Conservation (phyloP, 345 rosid species). For the Zanthoxylum bungeanum region DNA sequence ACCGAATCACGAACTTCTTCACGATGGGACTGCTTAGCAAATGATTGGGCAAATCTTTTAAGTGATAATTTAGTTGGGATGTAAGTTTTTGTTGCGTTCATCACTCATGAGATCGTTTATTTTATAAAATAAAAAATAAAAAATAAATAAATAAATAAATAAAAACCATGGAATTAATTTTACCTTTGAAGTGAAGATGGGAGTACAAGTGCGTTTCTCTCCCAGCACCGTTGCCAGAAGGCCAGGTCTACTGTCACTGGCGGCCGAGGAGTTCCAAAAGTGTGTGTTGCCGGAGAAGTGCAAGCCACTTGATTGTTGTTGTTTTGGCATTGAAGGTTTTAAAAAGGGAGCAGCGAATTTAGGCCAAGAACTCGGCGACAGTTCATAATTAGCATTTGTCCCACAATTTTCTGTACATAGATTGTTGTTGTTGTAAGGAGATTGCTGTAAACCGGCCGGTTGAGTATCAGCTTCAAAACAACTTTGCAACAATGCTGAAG, state of each 20-base stretch:
- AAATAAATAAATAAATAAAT: too few species aligned
- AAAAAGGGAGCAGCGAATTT: constrained; percentile 32
- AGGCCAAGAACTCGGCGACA: constrained; percentile 46
- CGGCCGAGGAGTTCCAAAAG: constrained; percentile 42
- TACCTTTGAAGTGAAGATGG: constrained; percentile 28
- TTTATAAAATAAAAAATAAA: too few species aligned
- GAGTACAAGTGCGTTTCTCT: constrained; percentile 34
- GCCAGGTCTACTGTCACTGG: constrained; percentile 26
- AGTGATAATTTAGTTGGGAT: too few species aligned
- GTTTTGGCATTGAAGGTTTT: constrained; percentile 35
- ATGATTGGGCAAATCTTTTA: too few species aligned
- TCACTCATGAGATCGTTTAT: too few species aligned
- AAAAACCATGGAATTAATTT: neutral
- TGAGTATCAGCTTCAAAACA: constrained; percentile 36
- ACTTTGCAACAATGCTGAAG: constrained; percentile 38
- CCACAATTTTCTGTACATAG: constrained; percentile 23
- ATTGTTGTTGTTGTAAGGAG: constrained; percentile 24
- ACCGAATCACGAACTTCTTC: constrained; percentile 40
- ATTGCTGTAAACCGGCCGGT: constrained; percentile 24
- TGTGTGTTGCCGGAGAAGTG: constrained; percentile 48
- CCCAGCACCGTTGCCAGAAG: constrained; percentile 29
- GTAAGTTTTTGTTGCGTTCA: too few species aligned
- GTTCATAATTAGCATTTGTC: constrained; percentile 20
- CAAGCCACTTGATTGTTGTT: constrained; percentile 32
- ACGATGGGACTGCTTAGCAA: too few species aligned